Conservation (phyloP, 257 asterid genomes). For the Solanum neorickii region DNA sequence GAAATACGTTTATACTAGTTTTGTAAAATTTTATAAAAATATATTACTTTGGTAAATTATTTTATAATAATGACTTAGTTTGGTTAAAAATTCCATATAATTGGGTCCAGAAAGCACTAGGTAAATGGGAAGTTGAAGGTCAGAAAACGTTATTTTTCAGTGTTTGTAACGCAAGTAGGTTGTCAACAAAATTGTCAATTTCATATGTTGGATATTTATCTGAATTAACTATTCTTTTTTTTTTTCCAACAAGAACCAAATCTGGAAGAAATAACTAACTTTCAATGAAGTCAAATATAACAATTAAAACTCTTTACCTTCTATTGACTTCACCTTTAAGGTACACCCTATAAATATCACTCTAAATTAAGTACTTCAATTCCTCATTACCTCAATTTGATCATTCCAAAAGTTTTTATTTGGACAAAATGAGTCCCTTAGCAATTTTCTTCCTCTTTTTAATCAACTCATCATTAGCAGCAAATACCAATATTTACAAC, state of each 20-base stretch:
- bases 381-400: not conserved
- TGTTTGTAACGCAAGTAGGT: not conserved
- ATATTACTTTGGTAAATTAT: no score
- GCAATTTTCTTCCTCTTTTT: not conserved
- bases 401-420: not conserved
- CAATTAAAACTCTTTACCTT: not conserved
- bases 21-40: no score
- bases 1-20: no score
- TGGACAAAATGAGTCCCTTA: not conserved
- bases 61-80: no score
- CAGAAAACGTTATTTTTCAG: not conserved
- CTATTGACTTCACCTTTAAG: not conserved
- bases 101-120: not conserved
- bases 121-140: not conserved
- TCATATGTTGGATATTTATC: not conserved
- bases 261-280: not conserved
- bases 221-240: not conserved
- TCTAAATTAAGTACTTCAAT: not conserved
- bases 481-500: not conserved
- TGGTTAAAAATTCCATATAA: not conserved
- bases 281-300: not conserved
- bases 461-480: not conserved
- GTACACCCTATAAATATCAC: not conserved
- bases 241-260: not conserved
- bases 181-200: not conserved